These are phyloP conservation scores for Sphaerostilbella broomeana DNA, from an alignment of 2,329 filamentous ascomycete species.

Conservation along the genomic window DNA sequence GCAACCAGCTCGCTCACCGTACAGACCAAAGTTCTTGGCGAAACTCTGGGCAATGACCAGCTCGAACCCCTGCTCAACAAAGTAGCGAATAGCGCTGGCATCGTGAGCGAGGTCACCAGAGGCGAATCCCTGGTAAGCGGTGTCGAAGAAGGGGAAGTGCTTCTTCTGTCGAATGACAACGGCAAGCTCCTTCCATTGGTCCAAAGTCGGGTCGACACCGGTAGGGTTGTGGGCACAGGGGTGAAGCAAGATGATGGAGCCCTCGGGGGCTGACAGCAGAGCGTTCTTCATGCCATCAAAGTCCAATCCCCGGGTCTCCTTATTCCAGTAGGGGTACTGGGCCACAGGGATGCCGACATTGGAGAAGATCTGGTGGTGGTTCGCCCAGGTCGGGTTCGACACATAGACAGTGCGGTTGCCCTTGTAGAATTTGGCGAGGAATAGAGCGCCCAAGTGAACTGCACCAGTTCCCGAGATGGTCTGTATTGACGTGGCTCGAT, in stretches of 20 bases:
- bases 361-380: constrained; percentile 97
- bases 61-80: constrained; percentile 85
- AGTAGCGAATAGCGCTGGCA: constrained; percentile 89
- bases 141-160: constrained; percentile 98
- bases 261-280: constrained; percentile 63
- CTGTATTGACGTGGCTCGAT: constrained; percentile 75
- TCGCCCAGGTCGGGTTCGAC: constrained; percentile 94
- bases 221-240: constrained; percentile 98
- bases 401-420: constrained; percentile 74
- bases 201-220: constrained; percentile 86
- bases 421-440: constrained; percentile 87
- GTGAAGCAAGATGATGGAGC: constrained; percentile 84
- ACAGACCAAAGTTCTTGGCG: constrained; percentile 96
- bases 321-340: constrained; percentile 90
- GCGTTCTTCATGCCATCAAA: constrained; percentile 78
- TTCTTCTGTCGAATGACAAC: constrained; percentile 65
- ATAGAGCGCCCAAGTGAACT: constrained; percentile 85
- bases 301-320: constrained; percentile 83
- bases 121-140: constrained; percentile 95
- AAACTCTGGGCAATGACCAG: constrained; percentile 87
- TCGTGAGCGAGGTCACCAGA: constrained; percentile 82
- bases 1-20: constrained; percentile 91
- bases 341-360: constrained; percentile 76
- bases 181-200: constrained; percentile 92
- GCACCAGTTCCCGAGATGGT: constrained; percentile 97